Conservation (phyloP, 305 asterid genomes). For the Fraxinus velutina region DNA sequence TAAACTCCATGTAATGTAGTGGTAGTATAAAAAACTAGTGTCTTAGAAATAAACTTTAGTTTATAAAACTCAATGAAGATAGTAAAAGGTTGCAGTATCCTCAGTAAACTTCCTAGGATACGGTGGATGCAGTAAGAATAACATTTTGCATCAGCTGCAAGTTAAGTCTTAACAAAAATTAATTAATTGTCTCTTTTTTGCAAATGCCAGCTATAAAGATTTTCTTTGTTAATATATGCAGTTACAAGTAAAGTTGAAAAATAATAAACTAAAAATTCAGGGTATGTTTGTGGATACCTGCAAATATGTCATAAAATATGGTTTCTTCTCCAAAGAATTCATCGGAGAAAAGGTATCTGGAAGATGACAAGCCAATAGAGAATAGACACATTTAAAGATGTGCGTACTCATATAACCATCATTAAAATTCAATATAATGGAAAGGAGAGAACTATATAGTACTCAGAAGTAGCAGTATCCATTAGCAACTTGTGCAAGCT, state of each 20-base stretch:
- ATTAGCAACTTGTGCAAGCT: conserved; percentile 95
- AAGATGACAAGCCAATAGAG: conserved; percentile 24
- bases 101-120: conserved; percentile 7
- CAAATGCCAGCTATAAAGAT: not conserved
- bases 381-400: conserved; percentile 19
- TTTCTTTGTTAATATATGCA: not conserved
- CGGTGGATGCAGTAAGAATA: not conserved
- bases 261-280: conserved; percentile 9
- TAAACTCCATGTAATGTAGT: conserved; percentile 13
- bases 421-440: conserved; percentile 10
- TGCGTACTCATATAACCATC: not conserved
- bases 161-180: not conserved
- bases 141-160: not conserved
- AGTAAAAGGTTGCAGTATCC: conserved; percentile 4
- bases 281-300: conserved; percentile 53
- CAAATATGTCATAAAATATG: conserved; percentile 78
- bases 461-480: conserved; percentile 99
- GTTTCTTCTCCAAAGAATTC: conserved; percentile 91
- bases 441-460: conserved; percentile 24
- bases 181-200: not conserved
- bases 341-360: conserved; percentile 88
- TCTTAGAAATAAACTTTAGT: not conserved
- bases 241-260: not conserved
- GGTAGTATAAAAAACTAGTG: not conserved
- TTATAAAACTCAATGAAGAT: not conserved